Percentiles rank a stretch among this genome's conserved stretches.
Conservation (phyloP, 495 filamentous ascomycete genomes). For the Pyrenopolyporus hunteri region DNA sequence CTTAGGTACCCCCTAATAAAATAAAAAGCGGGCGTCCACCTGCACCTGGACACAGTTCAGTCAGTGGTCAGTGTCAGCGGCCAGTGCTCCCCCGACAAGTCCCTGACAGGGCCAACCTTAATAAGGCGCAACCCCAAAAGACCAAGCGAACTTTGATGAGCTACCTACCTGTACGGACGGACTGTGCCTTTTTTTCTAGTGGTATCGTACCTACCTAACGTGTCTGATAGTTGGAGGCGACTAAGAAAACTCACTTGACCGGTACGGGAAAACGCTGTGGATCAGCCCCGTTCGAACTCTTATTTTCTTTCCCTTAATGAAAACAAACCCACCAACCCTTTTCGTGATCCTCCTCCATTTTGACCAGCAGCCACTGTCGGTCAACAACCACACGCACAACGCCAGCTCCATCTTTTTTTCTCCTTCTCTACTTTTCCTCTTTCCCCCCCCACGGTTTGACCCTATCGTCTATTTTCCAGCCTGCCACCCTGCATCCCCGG, state of each 20-base stretch:
- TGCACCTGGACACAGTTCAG: too few relatives aligned
- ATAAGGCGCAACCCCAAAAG: neutral
- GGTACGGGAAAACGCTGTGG: conserved; percentile 34
- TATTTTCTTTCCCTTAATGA: conserved; percentile 44
- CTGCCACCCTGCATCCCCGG: conserved; percentile 40
- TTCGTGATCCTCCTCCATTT: conserved; percentile 32
- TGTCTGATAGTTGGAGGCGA: neutral
- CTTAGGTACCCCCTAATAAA: neutral
- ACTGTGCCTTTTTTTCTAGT: conserved; percentile 7
- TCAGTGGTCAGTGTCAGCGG: neutral
- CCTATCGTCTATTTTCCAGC: conserved; percentile 14
- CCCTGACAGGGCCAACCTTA: conserved; percentile 7
- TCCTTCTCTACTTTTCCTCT: conserved; percentile 8
- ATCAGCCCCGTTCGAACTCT: conserved; percentile 40
- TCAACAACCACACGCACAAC: conserved; percentile 30
- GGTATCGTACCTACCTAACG: conserved; percentile 6
- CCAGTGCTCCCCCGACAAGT: neutral
- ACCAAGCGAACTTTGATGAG: conserved; percentile 3
- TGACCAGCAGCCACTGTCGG: conserved; percentile 28
- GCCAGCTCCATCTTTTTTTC: conserved; percentile 18
- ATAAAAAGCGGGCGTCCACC: neutral
- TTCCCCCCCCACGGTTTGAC: conserved; percentile 9
- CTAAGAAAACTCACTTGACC: conserved; percentile 15
- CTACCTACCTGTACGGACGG: neutral
- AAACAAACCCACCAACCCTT: conserved; percentile 37